Evolutionary conservation across 768 basidiomycete species (phyloP).

Genomic region (Russula vinacea): DNA sequence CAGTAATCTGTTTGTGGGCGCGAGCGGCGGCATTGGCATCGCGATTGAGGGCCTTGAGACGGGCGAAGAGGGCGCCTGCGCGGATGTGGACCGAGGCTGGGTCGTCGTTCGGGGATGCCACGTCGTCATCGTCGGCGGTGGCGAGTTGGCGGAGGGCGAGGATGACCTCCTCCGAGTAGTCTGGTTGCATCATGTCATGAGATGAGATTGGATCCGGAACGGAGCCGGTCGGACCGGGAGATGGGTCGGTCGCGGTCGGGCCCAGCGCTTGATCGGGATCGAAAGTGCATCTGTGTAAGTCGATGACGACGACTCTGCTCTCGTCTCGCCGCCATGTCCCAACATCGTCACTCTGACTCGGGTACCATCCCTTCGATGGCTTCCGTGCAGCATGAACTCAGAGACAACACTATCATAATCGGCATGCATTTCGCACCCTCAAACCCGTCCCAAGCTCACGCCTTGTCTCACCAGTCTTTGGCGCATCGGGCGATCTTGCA

Average conservation of each 20-base stretch:
- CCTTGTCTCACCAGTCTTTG: slow-evolving; percentile 59
- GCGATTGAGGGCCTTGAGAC: slow-evolving; percentile 76
- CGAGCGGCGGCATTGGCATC: slow-evolving; percentile 69
- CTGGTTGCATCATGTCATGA: slow-evolving; percentile 23
- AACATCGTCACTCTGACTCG: slow-evolving; percentile 45
- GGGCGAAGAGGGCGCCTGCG: slow-evolving; percentile 72
- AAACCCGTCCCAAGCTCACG: slow-evolving; percentile 12
- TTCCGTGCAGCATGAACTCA: slow-evolving; percentile 59
- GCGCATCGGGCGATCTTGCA: slow-evolving; percentile 95
- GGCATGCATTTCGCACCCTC: slow-evolving; percentile 48
- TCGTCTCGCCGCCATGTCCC: not conserved
- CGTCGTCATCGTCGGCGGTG: slow-evolving; percentile 41
- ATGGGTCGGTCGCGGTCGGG: not conserved
- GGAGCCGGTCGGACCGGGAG: slow-evolving; percentile 1
- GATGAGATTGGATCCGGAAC: not conserved
- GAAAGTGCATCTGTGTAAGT: too few relatives aligned
- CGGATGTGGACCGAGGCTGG: slow-evolving; percentile 55
- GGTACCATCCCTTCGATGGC: slow-evolving; percentile 93
- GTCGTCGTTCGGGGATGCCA: slow-evolving; percentile 45
- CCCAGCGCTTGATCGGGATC: not conserved
- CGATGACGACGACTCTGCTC: not conserved
- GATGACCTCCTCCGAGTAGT: slow-evolving; percentile 49
- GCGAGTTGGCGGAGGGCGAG: slow-evolving; percentile 64
- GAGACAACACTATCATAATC: slow-evolving; percentile 85
- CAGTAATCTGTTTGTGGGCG: slow-evolving; percentile 64